Evolutionary conservation across 371 early-diverging fungal genomes (phyloP).

Genomic region (Actinomortierella wolfii): DNA sequence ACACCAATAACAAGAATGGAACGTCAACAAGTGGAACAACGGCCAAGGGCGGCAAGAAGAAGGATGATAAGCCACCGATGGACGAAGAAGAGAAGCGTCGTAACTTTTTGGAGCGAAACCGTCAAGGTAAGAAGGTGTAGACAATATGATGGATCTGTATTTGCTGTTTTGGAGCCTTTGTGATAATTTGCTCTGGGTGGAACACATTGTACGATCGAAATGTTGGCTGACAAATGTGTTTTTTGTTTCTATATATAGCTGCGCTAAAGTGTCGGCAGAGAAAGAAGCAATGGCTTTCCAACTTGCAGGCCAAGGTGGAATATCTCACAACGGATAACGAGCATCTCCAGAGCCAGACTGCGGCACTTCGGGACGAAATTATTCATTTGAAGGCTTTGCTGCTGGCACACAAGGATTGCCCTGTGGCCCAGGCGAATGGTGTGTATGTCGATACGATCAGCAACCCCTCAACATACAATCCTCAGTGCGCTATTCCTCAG

Average conservation of each 20-base stretch:
- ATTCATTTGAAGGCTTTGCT: slow-evolving; percentile 75
- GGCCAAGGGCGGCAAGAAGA: slow-evolving; percentile 11
- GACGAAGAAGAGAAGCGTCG: slow-evolving; percentile 72
- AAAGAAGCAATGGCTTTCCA: slow-evolving; percentile 84
- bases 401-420: slow-evolving; percentile 79
- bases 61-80: slow-evolving; percentile 11
- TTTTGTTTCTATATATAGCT: slow-evolving; percentile 48
- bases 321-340: slow-evolving; percentile 74
- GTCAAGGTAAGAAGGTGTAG: slow-evolving; percentile 61
- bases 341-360: slow-evolving; percentile 66
- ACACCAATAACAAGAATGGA: too few relatives aligned
- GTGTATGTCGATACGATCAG: slow-evolving; percentile 41
- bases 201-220: slow-evolving; percentile 3
- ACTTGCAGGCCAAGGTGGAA: slow-evolving; percentile 81
- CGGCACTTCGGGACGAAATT: slow-evolving; percentile 72
- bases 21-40: slow-evolving; percentile 3
- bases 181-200: background rate
- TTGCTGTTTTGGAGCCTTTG: background rate
- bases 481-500: too few relatives aligned
- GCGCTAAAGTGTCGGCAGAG: slow-evolving; percentile 90
- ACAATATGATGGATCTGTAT: background rate
- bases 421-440: slow-evolving; percentile 72
- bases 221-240: background rate
- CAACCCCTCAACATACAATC: slow-evolving; percentile 3
- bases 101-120: slow-evolving; percentile 85